Base-by-base conservation (phyloP, 2,329 filamentous ascomycete genomes). In the Parafenestella ontariensis region DNA sequence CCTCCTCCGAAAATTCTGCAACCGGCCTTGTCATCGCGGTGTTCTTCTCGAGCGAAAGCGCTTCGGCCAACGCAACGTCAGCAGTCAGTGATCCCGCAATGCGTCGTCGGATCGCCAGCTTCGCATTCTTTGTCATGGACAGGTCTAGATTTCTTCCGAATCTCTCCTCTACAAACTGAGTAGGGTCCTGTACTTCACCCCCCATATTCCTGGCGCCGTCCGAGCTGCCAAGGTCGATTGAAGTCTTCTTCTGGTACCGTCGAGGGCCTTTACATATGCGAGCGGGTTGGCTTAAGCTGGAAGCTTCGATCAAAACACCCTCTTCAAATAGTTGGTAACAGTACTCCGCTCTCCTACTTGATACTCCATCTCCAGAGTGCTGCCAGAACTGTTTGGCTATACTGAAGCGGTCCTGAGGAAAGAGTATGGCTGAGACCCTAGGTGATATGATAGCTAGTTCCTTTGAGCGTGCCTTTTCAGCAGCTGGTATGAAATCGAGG, bases 371-470 rank as follows among this genome's bases (percentile, higher is more conserved):
- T 18, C 95, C 95, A 0, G 91, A 90, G 75, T 99, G 95, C 74
- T 98, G 95, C 95, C 95, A 99, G 69, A 96, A 97, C 68, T 92
- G 86, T 75, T 97, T 98, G n/a, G 92, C 91, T 54, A 90, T 76
- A 4, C 85, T 78, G 65, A 89, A 93, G 17, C 86, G 78, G 11
- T 87, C 84, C 41, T 83, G 80, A 0, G 88, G 85, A 65, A 89
- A 92, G 37, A 98, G 72, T 3, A 96, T 87, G 21, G 79, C 80
- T 5, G 76, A 81, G 3, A 82, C 60, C 34, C 67, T 73, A 0
- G 80, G 79, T 18, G 76, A 74, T 3, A 81, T 79, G 29, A 82
- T 77, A 5, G 73, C 69, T 9, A 72, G 52, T n/a, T 73, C 71
- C 37, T 82, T 76, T 1, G 84, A 78, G 5, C 79, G 74, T 34